Percentiles rank a stretch among this genome's conserved stretches.
These are phyloP conservation scores for Mercurialis annua DNA, from an alignment of 345 rosid genomes.

Conservation along the genomic window DNA sequence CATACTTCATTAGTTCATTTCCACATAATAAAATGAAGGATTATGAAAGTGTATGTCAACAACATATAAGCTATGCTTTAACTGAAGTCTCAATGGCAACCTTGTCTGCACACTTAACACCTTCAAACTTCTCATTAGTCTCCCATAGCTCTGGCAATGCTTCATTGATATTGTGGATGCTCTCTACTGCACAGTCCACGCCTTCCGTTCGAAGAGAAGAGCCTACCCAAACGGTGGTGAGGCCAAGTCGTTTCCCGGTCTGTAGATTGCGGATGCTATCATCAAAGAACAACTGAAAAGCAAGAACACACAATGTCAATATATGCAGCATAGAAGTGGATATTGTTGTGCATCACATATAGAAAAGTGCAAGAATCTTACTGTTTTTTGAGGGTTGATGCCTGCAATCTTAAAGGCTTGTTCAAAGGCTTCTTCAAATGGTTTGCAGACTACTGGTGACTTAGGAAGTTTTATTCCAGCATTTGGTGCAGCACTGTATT, in stretches of 20 bases:
- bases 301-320: conserved; percentile 1
- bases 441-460: conserved; percentile 75
- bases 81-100: conserved; percentile 70
- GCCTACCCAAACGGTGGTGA: conserved; percentile 37
- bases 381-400: conserved; percentile 62
- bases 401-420: conserved; percentile 56
- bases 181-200: conserved; percentile 70
- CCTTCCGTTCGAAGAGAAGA: conserved; percentile 52
- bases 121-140: conserved; percentile 42
- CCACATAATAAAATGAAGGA: not conserved
- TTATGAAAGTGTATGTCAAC: not conserved
- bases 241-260: conserved; percentile 20
- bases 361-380: conserved; percentile 25
- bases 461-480: conserved; percentile 45
- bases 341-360: not conserved
- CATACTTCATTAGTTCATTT: not conserved
- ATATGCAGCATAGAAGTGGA: not conserved
- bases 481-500: conserved; percentile 11
- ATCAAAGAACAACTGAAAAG: conserved; percentile 26
- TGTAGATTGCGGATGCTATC: conserved; percentile 25
- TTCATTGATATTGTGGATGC: conserved; percentile 78
- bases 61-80: conserved; percentile 39
- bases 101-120: conserved; percentile 40
- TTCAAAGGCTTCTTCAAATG: conserved; percentile 56
- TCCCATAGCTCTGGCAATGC: conserved; percentile 78